Evolutionary conservation across 176 grass and related monocot genomes (phyloP).

Genomic region (Eremochloa ophiuroides): DNA sequence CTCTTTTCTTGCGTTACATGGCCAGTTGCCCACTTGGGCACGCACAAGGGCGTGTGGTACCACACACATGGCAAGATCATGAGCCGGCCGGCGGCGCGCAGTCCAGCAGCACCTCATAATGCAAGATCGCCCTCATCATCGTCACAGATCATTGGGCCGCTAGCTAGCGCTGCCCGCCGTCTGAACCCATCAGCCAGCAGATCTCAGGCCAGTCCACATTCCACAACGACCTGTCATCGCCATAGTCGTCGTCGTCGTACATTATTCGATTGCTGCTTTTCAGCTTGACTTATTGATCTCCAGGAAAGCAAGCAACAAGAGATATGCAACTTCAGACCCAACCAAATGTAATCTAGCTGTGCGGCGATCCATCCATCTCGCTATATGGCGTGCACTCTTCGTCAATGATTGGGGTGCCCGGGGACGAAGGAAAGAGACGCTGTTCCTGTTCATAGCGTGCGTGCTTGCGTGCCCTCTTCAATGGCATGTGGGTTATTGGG

Average conservation of each 20-base stretch:
- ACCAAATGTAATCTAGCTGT: too few species aligned
- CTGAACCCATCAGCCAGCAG: conserved; percentile 19
- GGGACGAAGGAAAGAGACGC: background rate
- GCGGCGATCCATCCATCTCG: background rate
- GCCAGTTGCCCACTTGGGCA: conserved; percentile 22
- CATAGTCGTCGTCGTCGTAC: background rate
- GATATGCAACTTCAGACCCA: background rate
- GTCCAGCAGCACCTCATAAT: background rate
- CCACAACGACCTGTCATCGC: background rate
- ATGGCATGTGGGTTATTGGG: background rate
- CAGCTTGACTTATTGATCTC: background rate
- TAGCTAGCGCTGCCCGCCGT: background rate
- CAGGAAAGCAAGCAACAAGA: conserved; percentile 5
- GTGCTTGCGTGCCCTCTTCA: background rate
- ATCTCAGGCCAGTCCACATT: conserved; percentile 8
- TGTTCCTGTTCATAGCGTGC: background rate
- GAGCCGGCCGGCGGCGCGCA: background rate
- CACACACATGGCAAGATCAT: background rate
- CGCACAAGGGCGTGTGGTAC: background rate
- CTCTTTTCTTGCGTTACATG: background rate
- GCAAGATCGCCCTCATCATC: conserved; percentile 7
- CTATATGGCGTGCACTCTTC: conserved; percentile 19
- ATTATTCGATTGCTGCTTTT: background rate
- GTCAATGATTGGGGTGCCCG: conserved; percentile 1
- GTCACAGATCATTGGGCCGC: conserved; percentile 20